These are phyloP conservation scores for Aspergillus udagawae DNA, from an alignment of 2,329 filamentous ascomycete genomes.

Conservation along the genomic window DNA sequence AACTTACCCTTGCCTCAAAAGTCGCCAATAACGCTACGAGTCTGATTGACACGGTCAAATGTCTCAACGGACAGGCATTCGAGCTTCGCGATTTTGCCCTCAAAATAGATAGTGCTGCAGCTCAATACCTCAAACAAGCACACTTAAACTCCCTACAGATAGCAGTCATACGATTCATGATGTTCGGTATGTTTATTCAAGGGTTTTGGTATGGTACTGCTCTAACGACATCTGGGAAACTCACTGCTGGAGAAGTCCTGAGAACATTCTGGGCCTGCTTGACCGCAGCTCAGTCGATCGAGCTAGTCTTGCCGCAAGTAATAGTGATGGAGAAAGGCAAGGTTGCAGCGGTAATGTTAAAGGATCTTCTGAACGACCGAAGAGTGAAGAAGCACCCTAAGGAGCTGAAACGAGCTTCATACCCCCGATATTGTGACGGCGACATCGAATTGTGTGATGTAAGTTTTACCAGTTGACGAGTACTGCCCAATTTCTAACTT, in stretches of 20 bases:
- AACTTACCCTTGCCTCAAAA: constrained; percentile 68
- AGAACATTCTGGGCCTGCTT: constrained; percentile 84
- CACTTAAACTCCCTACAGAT: constrained; percentile 67
- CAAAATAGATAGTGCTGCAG: constrained; percentile 56
- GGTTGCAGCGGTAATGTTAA: constrained; percentile 64
- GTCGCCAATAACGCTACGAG: constrained; percentile 64
- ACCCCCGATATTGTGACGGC: constrained; percentile 52
- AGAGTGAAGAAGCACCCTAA: constrained; percentile 12
- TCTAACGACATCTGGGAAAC: constrained; percentile 58
- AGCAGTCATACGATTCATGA: constrained; percentile 68
- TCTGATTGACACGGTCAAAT: constrained; percentile 81
- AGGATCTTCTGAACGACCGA: constrained; percentile 39
- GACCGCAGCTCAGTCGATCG: constrained; percentile 69
- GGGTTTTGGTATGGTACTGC: constrained; percentile 85
- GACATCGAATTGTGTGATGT: constrained; percentile 68
- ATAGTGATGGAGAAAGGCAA: constrained; percentile 75
- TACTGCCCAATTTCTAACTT: constrained; percentile 2
- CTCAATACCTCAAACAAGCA: constrained; percentile 64
- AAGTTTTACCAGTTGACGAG: constrained; percentile 12
- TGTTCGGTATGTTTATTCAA: constrained; percentile 74
- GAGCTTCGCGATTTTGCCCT: constrained; percentile 64
- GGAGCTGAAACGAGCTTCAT: constrained; percentile 27
- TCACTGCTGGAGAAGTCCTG: constrained; percentile 64
- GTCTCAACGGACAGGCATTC: constrained; percentile 69
- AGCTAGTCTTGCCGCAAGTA: constrained; percentile 71